Percentiles rank a stretch among this genome's conserved stretches.
Conservation (phyloP, 371 early-diverging fungal species). For the Mortierella sp. region DNA sequence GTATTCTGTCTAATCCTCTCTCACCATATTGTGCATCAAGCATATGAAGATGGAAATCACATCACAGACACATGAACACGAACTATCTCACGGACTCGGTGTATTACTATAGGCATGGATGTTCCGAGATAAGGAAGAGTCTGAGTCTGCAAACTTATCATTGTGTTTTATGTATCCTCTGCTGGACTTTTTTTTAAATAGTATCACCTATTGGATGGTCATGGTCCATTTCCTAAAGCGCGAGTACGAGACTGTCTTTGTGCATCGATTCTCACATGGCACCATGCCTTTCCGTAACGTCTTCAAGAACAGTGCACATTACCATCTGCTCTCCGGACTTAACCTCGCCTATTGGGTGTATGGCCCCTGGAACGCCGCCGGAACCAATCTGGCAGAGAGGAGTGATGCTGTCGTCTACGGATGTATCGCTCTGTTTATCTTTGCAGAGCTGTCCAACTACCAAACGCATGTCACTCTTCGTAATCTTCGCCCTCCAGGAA, state of each 20-base stretch:
- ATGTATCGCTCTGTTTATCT: conserved; percentile 74
- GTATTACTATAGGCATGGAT: no score
- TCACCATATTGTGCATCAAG: no score
- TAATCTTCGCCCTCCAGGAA: conserved; percentile 93
- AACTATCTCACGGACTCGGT: no score
- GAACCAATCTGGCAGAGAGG: conserved; percentile 61
- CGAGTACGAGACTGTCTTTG: conserved; percentile 92
- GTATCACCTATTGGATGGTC: conserved; percentile 72
- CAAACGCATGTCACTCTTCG: conserved; percentile 89
- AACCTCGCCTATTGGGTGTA: conserved; percentile 89
- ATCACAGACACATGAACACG: no score
- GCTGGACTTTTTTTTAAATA: conserved; percentile 24
- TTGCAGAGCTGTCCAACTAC: conserved; percentile 89
- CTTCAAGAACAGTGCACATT: conserved; percentile 96
- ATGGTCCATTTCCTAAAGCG: conserved; percentile 93
- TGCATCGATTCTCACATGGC: conserved; percentile 93
- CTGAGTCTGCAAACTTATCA: no score
- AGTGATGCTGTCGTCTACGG: conserved; percentile 67
- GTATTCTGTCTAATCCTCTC: no score
- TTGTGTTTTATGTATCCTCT: no score
- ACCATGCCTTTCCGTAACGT: conserved; percentile 95
- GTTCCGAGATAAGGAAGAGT: no score
- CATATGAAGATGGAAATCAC: no score
- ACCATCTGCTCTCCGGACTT: conserved; percentile 93
- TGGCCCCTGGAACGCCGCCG: conserved; percentile 77